Evolutionary conservation across 495 filamentous ascomycete species (phyloP).

Genomic region (Podospora fimiseda): DNA sequence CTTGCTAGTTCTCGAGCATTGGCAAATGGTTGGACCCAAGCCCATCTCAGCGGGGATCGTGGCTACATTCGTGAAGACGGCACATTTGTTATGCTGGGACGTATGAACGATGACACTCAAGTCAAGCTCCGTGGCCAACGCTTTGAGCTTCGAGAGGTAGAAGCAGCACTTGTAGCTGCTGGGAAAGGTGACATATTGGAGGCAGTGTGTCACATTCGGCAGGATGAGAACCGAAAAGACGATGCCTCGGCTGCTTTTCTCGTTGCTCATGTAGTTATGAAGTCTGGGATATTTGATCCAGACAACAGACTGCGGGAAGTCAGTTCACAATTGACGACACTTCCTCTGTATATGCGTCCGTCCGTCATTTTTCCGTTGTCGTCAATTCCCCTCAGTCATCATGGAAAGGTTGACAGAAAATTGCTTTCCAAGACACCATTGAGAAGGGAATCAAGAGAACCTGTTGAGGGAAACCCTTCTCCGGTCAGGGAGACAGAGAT

Average conservation of each 20-base stretch:
- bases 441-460: not conserved
- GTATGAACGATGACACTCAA: constrained; percentile 39
- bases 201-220: constrained; percentile 5
- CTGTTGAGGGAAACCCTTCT: not conserved
- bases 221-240: not conserved
- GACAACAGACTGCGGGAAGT: constrained; percentile 10
- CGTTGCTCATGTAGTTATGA: constrained; percentile 26
- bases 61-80: constrained; percentile 24
- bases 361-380: constrained; percentile 29
- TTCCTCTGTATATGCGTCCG: constrained; percentile 42
- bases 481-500: too few species aligned
- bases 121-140: constrained; percentile 43
- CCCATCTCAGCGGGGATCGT: constrained; percentile 20
- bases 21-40: constrained; percentile 13
- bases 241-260: constrained; percentile 20
- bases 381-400: constrained; percentile 31
- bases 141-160: constrained; percentile 40
- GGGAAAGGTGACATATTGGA: constrained; percentile 8
- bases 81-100: constrained; percentile 28
- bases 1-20: not conserved
- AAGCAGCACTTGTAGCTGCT: constrained; percentile 9
- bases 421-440: constrained; percentile 3
- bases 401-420: constrained; percentile 36
- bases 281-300: not conserved
- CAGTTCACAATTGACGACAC: constrained; percentile 16